Evolutionary conservation across 495 filamentous ascomycete genomes (phyloP).

Genomic region (Ascodesmis nigricans): DNA sequence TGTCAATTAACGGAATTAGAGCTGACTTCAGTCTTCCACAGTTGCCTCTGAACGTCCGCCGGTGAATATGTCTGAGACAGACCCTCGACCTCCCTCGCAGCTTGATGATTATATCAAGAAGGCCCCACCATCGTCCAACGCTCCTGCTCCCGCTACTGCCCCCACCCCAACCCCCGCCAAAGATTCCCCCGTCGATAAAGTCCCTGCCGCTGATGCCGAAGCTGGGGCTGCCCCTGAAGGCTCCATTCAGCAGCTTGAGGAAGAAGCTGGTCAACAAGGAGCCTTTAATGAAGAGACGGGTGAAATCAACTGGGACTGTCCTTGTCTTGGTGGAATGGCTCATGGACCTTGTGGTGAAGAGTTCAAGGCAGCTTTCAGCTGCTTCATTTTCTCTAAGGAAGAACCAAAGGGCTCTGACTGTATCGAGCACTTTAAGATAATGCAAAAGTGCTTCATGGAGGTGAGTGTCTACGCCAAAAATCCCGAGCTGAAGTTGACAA

Average conservation of each 20-base stretch:
- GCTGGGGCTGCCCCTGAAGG: slow-evolving; percentile 5
- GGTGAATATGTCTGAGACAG: background rate
- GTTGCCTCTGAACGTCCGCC: background rate
- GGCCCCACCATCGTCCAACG: slow-evolving; percentile 3
- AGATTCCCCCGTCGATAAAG: slow-evolving; percentile 26
- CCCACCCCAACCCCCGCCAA: slow-evolving; percentile 25
- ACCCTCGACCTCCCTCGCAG: slow-evolving; percentile 1
- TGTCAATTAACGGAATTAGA: too few species aligned
- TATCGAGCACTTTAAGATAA: slow-evolving; percentile 91
- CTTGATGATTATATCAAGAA: slow-evolving; percentile 12
- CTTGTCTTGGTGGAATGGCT: slow-evolving; percentile 92
- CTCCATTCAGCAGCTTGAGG: slow-evolving; percentile 39
- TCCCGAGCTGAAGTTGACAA: background rate
- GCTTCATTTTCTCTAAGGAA: slow-evolving; percentile 81
- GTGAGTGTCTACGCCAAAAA: slow-evolving; percentile 2
- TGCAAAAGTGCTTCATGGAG: slow-evolving; percentile 80
- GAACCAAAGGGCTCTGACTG: slow-evolving; percentile 98
- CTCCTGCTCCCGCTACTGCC: slow-evolving; percentile 19
- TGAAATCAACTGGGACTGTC: slow-evolving; percentile 99
- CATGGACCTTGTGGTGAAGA: slow-evolving; percentile 88
- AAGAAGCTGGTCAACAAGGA: slow-evolving; percentile 63
- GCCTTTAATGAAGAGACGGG: slow-evolving; percentile 96
- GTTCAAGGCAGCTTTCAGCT: slow-evolving; percentile 87
- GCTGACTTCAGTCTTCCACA: background rate
- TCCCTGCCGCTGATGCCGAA: slow-evolving; percentile 13